Percentiles rank a stretch among this genome's conserved stretches.
These are phyloP conservation scores for Xylogone sp. DNA, from an alignment of 2,329 filamentous ascomycete species.

Conservation along the genomic window DNA sequence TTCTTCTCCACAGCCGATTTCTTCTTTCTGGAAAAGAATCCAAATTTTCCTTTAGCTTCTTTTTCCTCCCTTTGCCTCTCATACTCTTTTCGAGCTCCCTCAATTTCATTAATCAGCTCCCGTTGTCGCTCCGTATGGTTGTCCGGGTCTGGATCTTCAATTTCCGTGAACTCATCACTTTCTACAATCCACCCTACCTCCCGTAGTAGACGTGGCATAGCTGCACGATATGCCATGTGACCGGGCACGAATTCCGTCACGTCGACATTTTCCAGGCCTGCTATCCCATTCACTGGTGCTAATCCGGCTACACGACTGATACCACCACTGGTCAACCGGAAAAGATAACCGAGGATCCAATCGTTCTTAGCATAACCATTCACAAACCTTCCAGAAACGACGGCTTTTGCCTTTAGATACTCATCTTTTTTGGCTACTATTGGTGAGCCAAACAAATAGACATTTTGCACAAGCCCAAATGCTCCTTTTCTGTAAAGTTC, in stretches of 20 bases:
- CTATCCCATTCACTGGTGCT: constrained; percentile 69
- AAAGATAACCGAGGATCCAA: constrained; percentile 96
- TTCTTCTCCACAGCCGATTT: constrained; percentile 68
- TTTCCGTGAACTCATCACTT: constrained; percentile 91
- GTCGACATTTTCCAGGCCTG: constrained; percentile 83
- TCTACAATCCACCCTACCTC: constrained; percentile 90
- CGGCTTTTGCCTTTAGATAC: constrained; percentile 73
- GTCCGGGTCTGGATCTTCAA: constrained; percentile 95
- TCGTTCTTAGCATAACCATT: constrained; percentile 94
- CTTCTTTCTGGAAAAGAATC: constrained; percentile 80
- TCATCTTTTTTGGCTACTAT: constrained; percentile 91
- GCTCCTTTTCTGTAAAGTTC: constrained; percentile 84
- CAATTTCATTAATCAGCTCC: constrained; percentile 94
- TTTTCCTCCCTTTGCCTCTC: constrained; percentile 73
- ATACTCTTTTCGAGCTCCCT: constrained; percentile 83
- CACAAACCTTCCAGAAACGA: constrained; percentile 88
- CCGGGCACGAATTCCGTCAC: constrained; percentile 82
- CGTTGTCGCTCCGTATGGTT: constrained; percentile 84
- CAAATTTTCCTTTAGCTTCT: constrained; percentile 56
- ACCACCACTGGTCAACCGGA: constrained; percentile 88
- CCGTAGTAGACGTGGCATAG: constrained; percentile 83
- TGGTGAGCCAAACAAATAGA: constrained; percentile 90
- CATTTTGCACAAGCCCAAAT: constrained; percentile 86
- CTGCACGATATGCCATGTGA: constrained; percentile 93
- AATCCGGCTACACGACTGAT: constrained; percentile 87